Evolutionary conservation across 352 stramenopile species (phyloP).

Genomic region (Globisporangium nodosum): DNA sequence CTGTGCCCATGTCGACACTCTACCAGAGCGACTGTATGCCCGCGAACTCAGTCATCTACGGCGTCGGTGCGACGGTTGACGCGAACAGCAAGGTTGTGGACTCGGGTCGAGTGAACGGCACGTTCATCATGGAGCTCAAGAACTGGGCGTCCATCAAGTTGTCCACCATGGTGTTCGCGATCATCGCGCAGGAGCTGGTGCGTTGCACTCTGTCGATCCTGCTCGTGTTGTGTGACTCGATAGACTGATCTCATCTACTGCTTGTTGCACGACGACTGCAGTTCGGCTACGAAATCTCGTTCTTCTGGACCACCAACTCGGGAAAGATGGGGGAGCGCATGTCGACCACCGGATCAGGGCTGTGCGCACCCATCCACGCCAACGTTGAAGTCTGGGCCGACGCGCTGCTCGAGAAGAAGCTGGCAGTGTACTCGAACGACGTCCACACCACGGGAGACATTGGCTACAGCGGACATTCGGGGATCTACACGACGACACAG

Average conservation of each 20-base stretch:
- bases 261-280: conserved; percentile 3
- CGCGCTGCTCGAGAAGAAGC: background rate
- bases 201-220: background rate
- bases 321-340: conserved; percentile 29
- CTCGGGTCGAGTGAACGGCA: conserved; percentile 25
- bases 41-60: conserved; percentile 23
- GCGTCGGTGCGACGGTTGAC: conserved; percentile 27
- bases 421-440: conserved; percentile 22
- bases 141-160: conserved; percentile 34
- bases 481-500: conserved; percentile 31
- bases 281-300: conserved; percentile 39
- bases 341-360: conserved; percentile 16
- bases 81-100: conserved; percentile 15
- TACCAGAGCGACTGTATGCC: conserved; percentile 26
- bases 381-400: conserved; percentile 8
- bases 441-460: conserved; percentile 27
- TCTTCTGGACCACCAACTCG: conserved; percentile 17
- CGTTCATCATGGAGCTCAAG: conserved; percentile 41
- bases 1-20: conserved; percentile 12
- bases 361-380: background rate
- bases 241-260: background rate
- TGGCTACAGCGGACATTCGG: conserved; percentile 31
- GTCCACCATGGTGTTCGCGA: conserved; percentile 33
- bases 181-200: conserved; percentile 45
- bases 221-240: no score